Evolutionary conservation across 106 monocot species (phyloP), one percentile per base, ranked within the genome.

Genomic region (Dendrobium nobile): DNA sequence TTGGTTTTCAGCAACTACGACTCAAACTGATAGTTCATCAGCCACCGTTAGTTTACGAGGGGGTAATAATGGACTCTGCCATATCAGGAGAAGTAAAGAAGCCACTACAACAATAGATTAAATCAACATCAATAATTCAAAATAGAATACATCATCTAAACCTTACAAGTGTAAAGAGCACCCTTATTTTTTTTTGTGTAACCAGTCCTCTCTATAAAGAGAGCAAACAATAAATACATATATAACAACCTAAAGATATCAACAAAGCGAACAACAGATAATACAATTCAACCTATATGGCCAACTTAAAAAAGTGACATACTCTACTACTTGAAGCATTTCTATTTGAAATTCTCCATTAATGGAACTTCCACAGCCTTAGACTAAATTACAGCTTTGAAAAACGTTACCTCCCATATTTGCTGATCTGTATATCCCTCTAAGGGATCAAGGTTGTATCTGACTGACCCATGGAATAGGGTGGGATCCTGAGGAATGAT

Each of bases 401-500:
- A 7, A 54, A 33, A 67, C 13, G 13, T 64, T 92, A 95, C 95
- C 96, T 96, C 91, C 94, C 98, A 98, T 79, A 98, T 92, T 20
- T 95, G 85, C 68, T 87, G 82, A 80, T 98, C 98, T 5, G 84
- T 83, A 73, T 91, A 88, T 70, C 86, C 80, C 19, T 80, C 84
- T 56, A 92, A 75, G 31, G 98, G 98, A 82, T 98, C 98, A 56
- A 98, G 80, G 82, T 98, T 98, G 77, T 91, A 92, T 90, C 94
- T 89, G 77, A 98, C 88, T 10, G 91, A 87, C 27, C 98, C 98
- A 82, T 87, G 67, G 48, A 98, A 98, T 27, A 98, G 92, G 3
- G 98, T 95, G 33, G 98, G 98, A 56, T 98, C 98, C 88, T 98
- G 98, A 73, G 98, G 94, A 76, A 98, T 98, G 61, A 98, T 95